phyloP scores from a whole-genome alignment of 768 basidiomycete species.

The Mycena galericulata region DNA sequence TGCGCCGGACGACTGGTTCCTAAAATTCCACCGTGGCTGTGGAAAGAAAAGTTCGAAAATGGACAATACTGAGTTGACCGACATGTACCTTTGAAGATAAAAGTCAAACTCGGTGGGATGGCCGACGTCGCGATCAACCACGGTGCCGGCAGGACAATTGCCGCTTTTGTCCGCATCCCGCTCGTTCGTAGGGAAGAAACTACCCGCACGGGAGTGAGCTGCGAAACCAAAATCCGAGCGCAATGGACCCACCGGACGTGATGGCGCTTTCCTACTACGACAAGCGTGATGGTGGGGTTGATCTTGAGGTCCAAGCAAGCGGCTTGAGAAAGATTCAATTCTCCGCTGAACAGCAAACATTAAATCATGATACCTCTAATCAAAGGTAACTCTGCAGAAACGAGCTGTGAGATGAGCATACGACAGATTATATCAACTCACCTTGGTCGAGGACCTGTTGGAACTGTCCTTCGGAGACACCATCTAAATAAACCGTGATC shows the following conservation, averaged over 20 bases:
- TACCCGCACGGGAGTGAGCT: neutral
- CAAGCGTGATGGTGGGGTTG: constrained; percentile 75
- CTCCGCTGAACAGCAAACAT: constrained; percentile 35
- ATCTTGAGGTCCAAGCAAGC: constrained; percentile 73
- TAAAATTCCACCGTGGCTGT: constrained; percentile 80
- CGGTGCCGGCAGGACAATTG: constrained; percentile 83
- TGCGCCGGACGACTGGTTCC: constrained; percentile 73
- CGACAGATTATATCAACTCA: constrained; percentile 36
- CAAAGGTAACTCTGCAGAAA: constrained; percentile 65
- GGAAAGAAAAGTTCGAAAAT: constrained; percentile 70
- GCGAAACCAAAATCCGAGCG: neutral
- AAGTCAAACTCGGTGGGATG: constrained; percentile 84
- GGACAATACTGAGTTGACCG: no score
- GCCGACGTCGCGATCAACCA: constrained; percentile 76
- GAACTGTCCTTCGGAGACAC: constrained; percentile 68
- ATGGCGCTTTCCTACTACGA: constrained; percentile 85
- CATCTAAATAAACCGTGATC: constrained; percentile 52
- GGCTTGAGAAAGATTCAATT: constrained; percentile 50
- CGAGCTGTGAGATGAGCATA: constrained; percentile 34
- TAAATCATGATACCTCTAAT: constrained; percentile 63
- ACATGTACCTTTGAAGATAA: constrained; percentile 65
- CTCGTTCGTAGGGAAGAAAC: constrained; percentile 58
- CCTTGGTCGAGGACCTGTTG: constrained; percentile 68
- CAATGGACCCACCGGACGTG: constrained; percentile 61
- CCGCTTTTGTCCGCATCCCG: constrained; percentile 72